phyloP scores from a whole-genome alignment of 331 rosid genomes.

The Rosa hybrid region DNA sequence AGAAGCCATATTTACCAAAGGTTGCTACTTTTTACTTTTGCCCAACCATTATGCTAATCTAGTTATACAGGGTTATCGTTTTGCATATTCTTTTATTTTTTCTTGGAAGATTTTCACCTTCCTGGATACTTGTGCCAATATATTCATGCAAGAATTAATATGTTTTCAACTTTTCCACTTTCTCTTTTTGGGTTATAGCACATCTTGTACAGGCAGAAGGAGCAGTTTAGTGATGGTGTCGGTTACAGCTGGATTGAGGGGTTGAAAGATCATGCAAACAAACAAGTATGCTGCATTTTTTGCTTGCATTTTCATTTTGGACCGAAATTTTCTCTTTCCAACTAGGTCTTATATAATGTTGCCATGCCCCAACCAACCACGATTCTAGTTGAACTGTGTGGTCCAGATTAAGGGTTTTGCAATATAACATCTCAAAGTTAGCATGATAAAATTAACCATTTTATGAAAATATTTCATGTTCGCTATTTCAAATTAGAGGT shows the following conservation, averaged over 20 bases:
- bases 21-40: conserved; percentile 41
- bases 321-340: neutral
- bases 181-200: conserved; percentile 43
- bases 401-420: neutral
- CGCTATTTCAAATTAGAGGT: neutral
- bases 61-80: too few relatives aligned
- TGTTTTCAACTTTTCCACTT: neutral
- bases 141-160: neutral
- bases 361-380: neutral
- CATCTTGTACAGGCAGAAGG: conserved; percentile 93
- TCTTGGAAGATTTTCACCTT: neutral
- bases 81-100: conserved; percentile 9
- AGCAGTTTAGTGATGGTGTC: conserved; percentile 96
- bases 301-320: neutral
- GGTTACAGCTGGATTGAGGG: conserved; percentile 99
- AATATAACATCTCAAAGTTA: neutral
- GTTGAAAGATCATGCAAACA: conserved; percentile 77
- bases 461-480: neutral
- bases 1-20: conserved; percentile 89
- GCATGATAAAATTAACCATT: neutral
- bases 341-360: neutral
- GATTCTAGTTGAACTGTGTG: neutral
- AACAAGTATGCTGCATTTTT: conserved; percentile 54
- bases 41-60: neutral
- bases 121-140: too few relatives aligned